These are phyloP conservation scores for Beta macrorhiza DNA, from an alignment of 179 eudicot genomes.

Conservation along the genomic window DNA sequence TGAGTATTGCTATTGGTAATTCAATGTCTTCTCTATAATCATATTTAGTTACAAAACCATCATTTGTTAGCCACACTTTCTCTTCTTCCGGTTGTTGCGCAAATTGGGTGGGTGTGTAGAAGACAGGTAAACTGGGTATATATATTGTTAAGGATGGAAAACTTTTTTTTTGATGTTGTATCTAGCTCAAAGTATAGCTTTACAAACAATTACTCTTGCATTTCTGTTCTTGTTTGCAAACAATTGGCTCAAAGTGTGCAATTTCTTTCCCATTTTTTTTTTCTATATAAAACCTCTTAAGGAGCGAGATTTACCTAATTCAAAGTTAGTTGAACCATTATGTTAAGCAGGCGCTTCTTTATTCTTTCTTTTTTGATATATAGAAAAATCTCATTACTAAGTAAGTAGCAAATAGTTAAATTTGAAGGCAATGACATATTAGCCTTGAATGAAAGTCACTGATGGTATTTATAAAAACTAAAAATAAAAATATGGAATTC, in stretches of 20 bases:
- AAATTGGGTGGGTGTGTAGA: slow-evolving; percentile 10
- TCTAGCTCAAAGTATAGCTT: slow-evolving; percentile 10
- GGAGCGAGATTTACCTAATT: too few relatives aligned
- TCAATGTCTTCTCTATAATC: slow-evolving; percentile 8
- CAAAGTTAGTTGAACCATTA: too few relatives aligned
- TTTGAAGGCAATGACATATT: too few relatives aligned
- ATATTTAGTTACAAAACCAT: slow-evolving; percentile 5
- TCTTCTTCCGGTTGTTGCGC: background rate
- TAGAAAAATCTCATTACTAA: too few relatives aligned
- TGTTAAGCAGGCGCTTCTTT: too few relatives aligned
- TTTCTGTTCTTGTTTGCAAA: background rate
- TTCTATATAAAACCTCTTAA: too few relatives aligned
- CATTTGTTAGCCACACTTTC: slow-evolving; percentile 13
- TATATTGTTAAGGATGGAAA: slow-evolving; percentile 18
- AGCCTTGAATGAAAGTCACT: too few relatives aligned
- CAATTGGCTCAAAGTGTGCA: background rate
- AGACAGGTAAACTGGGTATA: slow-evolving; percentile 14
- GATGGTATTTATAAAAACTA: too few relatives aligned
- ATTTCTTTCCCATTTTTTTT: too few relatives aligned
- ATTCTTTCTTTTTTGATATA: too few relatives aligned
- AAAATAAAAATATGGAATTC: too few relatives aligned
- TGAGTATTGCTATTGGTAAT: slow-evolving; percentile 10
- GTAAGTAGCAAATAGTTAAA: too few relatives aligned
- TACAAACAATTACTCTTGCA: slow-evolving; percentile 1
- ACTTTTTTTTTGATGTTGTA: slow-evolving; percentile 15